Base-by-base conservation (phyloP, 768 basidiomycete genomes). In the Cystofilobasidium macerans region DNA sequence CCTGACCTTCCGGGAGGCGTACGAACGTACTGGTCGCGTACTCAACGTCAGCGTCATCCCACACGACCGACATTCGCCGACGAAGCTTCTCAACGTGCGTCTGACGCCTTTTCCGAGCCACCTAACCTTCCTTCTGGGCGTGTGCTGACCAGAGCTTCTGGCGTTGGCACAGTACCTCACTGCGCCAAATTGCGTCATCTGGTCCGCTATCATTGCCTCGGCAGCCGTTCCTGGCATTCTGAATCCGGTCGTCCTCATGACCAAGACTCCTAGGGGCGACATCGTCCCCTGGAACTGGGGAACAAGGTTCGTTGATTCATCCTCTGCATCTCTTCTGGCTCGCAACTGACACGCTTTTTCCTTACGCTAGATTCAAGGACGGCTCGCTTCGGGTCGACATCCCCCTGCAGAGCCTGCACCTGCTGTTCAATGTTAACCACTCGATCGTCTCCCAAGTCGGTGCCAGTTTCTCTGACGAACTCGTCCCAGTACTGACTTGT, bases 211-310 rank as follows among this genome's bases (percentile, higher is more conserved):
- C 63, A 66, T 68, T 54, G 54, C 69, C 9, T 30, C 30, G 22
- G 54, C 57, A 1, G 93, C 94, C 28, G 93, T 95, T 2, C 94
- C 93, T 0, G 91, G 94, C 0, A 94, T 97, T 70, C 75, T 97
- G 47, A 93, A 95, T 71, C 91, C 94, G 6, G 94, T 98, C 20
- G 91, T 92, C 0, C 77, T 99, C 62, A 88, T 99, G 87, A 87
- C 90, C 73, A 97, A 94, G 76, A 81, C 86, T 28, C 82, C 80
- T 68, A 85, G 86, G 69, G 92, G 89, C 0, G 82, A 80, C 45
- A 78, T 92, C 62, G 82, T 89, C 9, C 92, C 92, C 0, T 93
- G 91, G 87, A 94, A 87, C 73, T 92, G 90, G 85, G 93, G 92
- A 30, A 89, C 87, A 69, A 82, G 86, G 68, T 97, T 38, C n/a